phyloP scores from a whole-genome alignment of 2,329 filamentous ascomycete species.

The Penicillium decumbens region DNA sequence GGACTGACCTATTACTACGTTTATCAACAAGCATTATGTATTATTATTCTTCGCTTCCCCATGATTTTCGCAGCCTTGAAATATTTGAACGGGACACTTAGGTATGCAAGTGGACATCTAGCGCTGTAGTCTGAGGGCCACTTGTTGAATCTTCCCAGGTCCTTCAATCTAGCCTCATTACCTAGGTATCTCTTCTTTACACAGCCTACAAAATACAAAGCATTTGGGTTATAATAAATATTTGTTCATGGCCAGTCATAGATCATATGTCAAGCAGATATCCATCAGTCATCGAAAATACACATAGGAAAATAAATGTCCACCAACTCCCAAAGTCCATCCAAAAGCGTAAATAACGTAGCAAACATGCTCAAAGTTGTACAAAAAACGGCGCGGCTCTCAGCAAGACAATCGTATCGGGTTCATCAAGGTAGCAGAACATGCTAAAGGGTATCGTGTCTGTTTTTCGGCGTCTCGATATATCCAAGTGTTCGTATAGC shows the following conservation, averaged over 20 bases:
- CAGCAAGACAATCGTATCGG: not conserved
- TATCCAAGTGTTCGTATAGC: not conserved
- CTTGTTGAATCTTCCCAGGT: too few species aligned
- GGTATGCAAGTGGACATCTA: too few species aligned
- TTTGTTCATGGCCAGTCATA: not conserved
- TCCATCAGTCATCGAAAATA: conserved; percentile 9
- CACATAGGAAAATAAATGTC: conserved; percentile 1
- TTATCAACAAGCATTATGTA: not conserved
- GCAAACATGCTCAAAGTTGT: conserved; percentile 1
- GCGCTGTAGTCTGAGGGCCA: too few species aligned
- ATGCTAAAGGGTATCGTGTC: conserved; percentile 9
- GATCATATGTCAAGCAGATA: conserved; percentile 5
- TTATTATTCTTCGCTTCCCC: too few species aligned
- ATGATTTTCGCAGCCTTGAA: too few species aligned
- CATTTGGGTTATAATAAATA: too few species aligned
- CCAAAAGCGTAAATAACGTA: not conserved
- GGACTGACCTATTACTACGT: not conserved
- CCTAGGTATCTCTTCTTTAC: too few species aligned
- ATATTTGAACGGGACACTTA: too few species aligned
- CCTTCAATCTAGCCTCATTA: too few species aligned
- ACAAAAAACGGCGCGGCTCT: conserved; percentile 1
- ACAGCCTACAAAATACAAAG: too few species aligned
- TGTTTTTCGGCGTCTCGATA: not conserved
- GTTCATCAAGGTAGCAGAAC: not conserved
- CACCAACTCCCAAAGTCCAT: not conserved